Evolutionary conservation across 1,284 basidiomycete genomes (phyloP).

Genomic region (Schizopora paradoxa): DNA sequence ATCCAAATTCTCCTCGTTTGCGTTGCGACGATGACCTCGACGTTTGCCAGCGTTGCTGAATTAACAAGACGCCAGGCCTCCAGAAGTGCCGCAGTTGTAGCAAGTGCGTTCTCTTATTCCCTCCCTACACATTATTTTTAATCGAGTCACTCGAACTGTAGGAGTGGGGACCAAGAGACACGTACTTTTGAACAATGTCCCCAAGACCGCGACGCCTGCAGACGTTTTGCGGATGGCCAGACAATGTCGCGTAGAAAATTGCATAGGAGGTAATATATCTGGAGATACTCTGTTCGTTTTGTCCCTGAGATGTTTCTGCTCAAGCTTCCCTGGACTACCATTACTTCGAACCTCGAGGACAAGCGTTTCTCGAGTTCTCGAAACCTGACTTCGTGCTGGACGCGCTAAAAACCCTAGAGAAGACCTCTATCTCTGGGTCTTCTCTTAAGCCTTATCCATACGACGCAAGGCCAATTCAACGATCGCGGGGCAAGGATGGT

Average conservation of each 20-base stretch:
- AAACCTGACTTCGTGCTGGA: slow-evolving; percentile 37
- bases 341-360: slow-evolving; percentile 51
- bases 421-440: slow-evolving; percentile 41
- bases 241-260: slow-evolving; percentile 36
- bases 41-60: no score
- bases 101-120: no score
- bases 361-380: slow-evolving; percentile 49
- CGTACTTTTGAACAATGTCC: slow-evolving; percentile 44
- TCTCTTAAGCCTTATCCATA: slow-evolving; percentile 22
- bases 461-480: slow-evolving; percentile 14
- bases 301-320: not conserved
- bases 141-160: slow-evolving; percentile 8
- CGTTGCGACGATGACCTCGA: no score
- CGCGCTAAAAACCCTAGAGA: slow-evolving; percentile 39
- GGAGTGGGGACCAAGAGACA: slow-evolving; percentile 29
- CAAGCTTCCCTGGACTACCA: slow-evolving; percentile 54
- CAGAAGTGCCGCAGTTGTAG: no score
- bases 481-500: slow-evolving; percentile 40
- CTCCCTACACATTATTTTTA: no score
- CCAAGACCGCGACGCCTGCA: slow-evolving; percentile 44
- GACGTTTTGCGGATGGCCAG: slow-evolving; percentile 51
- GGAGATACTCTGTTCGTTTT: not conserved
- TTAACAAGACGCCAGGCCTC: no score
- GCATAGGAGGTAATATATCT: not conserved
- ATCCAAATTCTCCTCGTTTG: no score